A percentile compares a stretch with the other conserved stretches of the same genome.
phyloP scores from a whole-genome alignment of 2,329 filamentous ascomycete genomes.

The Paracamarosporium sp. region DNA sequence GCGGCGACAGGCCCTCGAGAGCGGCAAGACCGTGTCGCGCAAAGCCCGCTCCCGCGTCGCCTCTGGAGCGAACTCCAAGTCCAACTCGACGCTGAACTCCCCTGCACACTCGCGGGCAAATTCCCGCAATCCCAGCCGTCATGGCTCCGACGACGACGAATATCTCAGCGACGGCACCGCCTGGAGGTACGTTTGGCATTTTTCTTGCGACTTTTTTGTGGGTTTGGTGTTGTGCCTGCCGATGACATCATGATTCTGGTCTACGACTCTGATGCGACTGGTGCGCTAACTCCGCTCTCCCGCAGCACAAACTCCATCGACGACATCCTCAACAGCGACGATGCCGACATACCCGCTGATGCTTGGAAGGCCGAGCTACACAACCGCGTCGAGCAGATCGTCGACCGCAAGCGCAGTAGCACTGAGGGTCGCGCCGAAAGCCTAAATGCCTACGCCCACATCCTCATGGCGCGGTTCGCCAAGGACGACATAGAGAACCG shows the following conservation, averaged over 20 bases:
- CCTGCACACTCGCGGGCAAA: constrained; percentile 61
- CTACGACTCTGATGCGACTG: constrained; percentile 18
- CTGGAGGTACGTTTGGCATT: constrained; percentile 56
- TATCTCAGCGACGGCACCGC: constrained; percentile 66
- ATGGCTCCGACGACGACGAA: constrained; percentile 70
- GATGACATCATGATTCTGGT: constrained; percentile 35
- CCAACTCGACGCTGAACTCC: constrained; percentile 63
- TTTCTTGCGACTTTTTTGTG: constrained; percentile 14
- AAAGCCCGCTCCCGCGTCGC: constrained; percentile 67
- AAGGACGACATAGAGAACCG: constrained; percentile 66
- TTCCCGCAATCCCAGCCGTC: constrained; percentile 63
- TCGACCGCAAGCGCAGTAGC: constrained; percentile 80
- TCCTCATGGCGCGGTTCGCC: constrained; percentile 73
- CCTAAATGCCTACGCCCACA: constrained; percentile 66
- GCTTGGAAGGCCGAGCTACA: constrained; percentile 69
- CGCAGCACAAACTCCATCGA: constrained; percentile 70
- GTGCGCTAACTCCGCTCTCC: constrained; percentile 27
- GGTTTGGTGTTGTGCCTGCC: constrained; percentile 12
- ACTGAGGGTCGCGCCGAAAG: constrained; percentile 72
- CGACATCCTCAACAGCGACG: constrained; percentile 61
- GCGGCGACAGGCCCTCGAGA: constrained; percentile 73
- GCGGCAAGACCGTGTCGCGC: constrained; percentile 73
- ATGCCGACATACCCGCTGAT: constrained; percentile 56
- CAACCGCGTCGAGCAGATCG: constrained; percentile 73
- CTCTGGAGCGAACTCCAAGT: constrained; percentile 65